These are phyloP conservation scores for Suillus ampliporus DNA, from an alignment of 768 basidiomycete species.

Conservation along the genomic window DNA sequence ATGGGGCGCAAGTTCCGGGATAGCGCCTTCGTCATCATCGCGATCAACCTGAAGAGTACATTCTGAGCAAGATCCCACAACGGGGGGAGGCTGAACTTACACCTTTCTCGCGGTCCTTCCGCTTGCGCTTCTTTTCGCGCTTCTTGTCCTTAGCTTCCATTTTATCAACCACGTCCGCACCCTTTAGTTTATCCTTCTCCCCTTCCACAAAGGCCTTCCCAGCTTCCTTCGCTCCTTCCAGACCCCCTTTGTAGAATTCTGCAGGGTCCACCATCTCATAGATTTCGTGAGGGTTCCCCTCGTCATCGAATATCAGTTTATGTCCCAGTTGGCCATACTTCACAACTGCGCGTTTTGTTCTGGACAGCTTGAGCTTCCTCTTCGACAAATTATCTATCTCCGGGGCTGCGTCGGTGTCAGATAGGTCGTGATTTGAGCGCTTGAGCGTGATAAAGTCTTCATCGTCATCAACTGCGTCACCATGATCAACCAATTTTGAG, in stretches of 20 bases:
- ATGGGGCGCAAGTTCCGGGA: slow-evolving; percentile 43
- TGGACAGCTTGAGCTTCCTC: slow-evolving; percentile 78
- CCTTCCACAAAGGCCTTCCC: slow-evolving; percentile 72
- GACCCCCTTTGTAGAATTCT: slow-evolving; percentile 71
- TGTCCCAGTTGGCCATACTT: slow-evolving; percentile 62
- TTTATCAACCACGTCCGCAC: slow-evolving; percentile 77
- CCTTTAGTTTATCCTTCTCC: slow-evolving; percentile 74
- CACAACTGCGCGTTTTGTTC: slow-evolving; percentile 73
- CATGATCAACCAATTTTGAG: slow-evolving; percentile 81
- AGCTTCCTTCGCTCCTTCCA: slow-evolving; percentile 67
- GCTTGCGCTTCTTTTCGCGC: slow-evolving; percentile 89
- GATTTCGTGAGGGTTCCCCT: slow-evolving; percentile 77
- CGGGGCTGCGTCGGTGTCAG: slow-evolving; percentile 37
- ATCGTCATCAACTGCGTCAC: slow-evolving; percentile 47
- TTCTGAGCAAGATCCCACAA: slow-evolving; percentile 3
- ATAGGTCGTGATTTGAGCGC: slow-evolving; percentile 84
- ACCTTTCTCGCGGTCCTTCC: slow-evolving; percentile 74
- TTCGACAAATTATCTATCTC: slow-evolving; percentile 72
- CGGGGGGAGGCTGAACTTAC: slow-evolving; percentile 24
- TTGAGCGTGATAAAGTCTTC: slow-evolving; percentile 96
- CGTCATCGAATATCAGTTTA: slow-evolving; percentile 91
- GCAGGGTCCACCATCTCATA: slow-evolving; percentile 84
- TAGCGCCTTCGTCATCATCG: slow-evolving; percentile 28
- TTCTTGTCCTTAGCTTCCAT: slow-evolving; percentile 87
- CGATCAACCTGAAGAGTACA: slow-evolving; percentile 23